A percentile compares a stretch with the other conserved stretches of the same genome.
These are phyloP conservation scores for Tephrocybe sp. DNA, from an alignment of 768 basidiomycete genomes.

Conservation along the genomic window DNA sequence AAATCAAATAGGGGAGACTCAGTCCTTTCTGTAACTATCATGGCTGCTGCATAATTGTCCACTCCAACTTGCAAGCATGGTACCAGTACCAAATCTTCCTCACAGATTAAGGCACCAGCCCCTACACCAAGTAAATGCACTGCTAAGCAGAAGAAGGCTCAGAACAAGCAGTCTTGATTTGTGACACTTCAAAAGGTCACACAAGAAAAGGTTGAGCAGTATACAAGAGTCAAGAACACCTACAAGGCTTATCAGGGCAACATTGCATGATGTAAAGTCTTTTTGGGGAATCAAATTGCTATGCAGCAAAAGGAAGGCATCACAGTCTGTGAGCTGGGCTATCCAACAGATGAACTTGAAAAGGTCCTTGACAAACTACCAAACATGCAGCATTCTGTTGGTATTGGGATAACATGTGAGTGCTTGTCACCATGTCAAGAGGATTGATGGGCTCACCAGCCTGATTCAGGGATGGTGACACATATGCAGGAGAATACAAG, in stretches of 20 bases:
- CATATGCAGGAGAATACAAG: conserved; percentile 25
- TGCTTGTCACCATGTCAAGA: too few relatives aligned
- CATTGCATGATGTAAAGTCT: not conserved
- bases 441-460: not conserved
- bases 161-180: not conserved
- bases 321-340: not conserved
- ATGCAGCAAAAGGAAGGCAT: not conserved
- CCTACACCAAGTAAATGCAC: not conserved
- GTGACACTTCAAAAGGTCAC: not conserved
- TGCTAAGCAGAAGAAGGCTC: not conserved
- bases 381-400: conserved; percentile 2
- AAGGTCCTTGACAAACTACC: conserved; percentile 4
- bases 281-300: not conserved
- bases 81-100: too few relatives aligned
- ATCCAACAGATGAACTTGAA: conserved; percentile 2
- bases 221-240: conserved; percentile 1
- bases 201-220: not conserved
- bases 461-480: conserved; percentile 3
- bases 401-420: conserved; percentile 7
- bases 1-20: too few relatives aligned
- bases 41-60: too few relatives aligned
- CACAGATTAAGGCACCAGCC: not conserved
- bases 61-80: too few relatives aligned
- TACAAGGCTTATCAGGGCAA: not conserved
- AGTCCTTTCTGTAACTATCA: too few relatives aligned